These are phyloP conservation scores for Salix suchowensis DNA, from an alignment of 345 rosid species.

Conservation along the genomic window DNA sequence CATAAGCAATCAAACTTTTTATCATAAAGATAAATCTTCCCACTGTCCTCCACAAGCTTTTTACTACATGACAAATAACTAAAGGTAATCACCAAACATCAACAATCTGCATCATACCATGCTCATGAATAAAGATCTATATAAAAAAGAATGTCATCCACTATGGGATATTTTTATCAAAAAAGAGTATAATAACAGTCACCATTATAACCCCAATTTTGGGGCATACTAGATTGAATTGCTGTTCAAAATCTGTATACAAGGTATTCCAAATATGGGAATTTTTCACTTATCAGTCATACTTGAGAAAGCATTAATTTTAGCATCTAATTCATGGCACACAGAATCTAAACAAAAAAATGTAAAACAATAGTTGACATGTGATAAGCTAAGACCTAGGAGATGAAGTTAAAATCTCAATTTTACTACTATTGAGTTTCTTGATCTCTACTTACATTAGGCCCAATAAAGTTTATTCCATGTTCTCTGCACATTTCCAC, in stretches of 20 bases:
- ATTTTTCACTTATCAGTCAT: not conserved
- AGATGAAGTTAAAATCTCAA: not conserved
- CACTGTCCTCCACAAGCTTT: not conserved
- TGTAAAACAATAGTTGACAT: not conserved
- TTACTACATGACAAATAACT: not conserved
- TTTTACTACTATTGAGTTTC: not conserved
- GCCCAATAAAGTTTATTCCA: constrained; percentile 93
- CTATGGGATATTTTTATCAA: not conserved
- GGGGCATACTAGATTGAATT: not conserved
- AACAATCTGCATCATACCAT: not conserved
- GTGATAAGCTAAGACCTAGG: not conserved
- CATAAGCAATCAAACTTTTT: not conserved
- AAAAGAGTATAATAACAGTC: not conserved
- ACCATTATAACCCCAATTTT: not conserved
- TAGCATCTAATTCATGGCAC: not conserved
- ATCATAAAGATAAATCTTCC: not conserved
- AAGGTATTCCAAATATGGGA: not conserved
- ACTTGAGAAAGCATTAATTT: not conserved
- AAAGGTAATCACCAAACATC: not conserved
- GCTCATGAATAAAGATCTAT: not conserved
- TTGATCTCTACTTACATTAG: constrained; percentile 55
- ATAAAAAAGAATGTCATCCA: not conserved
- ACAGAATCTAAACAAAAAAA: not conserved
- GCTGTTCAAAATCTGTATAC: not conserved
- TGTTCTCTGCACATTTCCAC: constrained; percentile 98